Evolutionary conservation across 2,329 filamentous ascomycete genomes (phyloP), one percentile per base, ranked within the genome.

Genomic region (Anisogramma anomala): DNA sequence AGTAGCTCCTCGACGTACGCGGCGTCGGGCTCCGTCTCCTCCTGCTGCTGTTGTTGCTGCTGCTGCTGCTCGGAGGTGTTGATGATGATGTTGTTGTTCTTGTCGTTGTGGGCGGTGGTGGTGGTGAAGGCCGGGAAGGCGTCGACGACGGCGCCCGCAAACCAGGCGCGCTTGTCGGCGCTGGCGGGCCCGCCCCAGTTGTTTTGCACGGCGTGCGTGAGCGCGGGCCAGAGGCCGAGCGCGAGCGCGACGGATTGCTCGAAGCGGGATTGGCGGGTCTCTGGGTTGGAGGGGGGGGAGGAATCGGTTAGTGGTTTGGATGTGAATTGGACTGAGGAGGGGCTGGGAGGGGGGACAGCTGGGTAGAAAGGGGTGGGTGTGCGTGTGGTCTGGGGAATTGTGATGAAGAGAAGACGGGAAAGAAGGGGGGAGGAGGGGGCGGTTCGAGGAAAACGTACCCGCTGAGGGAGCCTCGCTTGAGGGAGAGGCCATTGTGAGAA

Each of bases 101-200:
- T 42, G 48, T 20, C 28, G 17, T 10, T 14, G 14, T 27, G 33
- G 15, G 50, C 47, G 27, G 52, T 36, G 20, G 61, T 47, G 44
- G 58, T 57, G 42, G 64, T 63, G 50, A 94, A 76, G 50, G 87
- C 73, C 17, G 69, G 67, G 52, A 95, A 82, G 48, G 94, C 76
- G 19, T 94, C 85, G 45, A 80, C 82, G 39, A 96, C 71, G 32
- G 83, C 84, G 49, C 87, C 88, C 38, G 84, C 89, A 55, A 98
- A 84, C 89, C 88, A 96, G 70, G 94, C 89, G 55, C 89, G 83
- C 68, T 96, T 96, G 62, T 93, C 86, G 46, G 71, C 61, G 17
- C 79, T 82, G 55, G 86, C 79, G 30, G 84, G 77, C 2, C 89
- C 91, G 53, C 89, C 91, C 82, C 88, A 94, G 63, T 77, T 71